These are phyloP conservation scores for Sinapis alba DNA, from an alignment of 441 rosid genomes.

Conservation along the genomic window DNA sequence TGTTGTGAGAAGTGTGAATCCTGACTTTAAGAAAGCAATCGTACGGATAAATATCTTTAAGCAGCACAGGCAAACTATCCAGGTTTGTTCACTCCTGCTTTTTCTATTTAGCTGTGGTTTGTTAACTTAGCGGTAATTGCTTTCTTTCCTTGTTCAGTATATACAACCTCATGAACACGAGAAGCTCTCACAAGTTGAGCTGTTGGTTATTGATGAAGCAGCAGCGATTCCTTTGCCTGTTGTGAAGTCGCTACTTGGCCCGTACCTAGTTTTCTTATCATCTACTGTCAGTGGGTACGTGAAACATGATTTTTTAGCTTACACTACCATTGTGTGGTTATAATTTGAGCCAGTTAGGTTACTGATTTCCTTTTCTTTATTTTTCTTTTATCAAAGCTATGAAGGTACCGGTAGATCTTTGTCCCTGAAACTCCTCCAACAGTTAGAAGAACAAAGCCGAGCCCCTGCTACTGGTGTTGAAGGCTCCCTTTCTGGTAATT, in stretches of 20 bases:
- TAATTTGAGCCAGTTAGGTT: conserved; percentile 10
- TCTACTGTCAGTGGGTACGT: conserved; percentile 98
- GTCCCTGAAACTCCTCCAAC: conserved; percentile 92
- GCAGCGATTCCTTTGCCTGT: conserved; percentile 98
- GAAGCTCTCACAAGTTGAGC: conserved; percentile 97
- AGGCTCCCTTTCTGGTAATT: conserved; percentile 75
- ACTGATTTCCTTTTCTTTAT: conserved; percentile 9
- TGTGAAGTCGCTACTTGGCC: conserved; percentile 93
- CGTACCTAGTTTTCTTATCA: conserved; percentile 94
- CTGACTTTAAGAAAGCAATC: conserved; percentile 80
- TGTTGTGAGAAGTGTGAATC: conserved; percentile 77
- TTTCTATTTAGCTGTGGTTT: not conserved
- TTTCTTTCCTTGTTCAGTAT: conserved; percentile 57
- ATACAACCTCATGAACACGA: conserved; percentile 92
- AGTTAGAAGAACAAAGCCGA: conserved; percentile 90
- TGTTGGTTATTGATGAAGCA: conserved; percentile 97
- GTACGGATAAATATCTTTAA: conserved; percentile 85
- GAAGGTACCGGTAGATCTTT: conserved; percentile 99
- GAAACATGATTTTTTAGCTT: conserved; percentile 5
- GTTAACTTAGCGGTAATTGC: not conserved
- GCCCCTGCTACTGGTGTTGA: conserved; percentile 58
- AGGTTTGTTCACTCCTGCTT: conserved; percentile 49
- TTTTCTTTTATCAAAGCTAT: conserved; percentile 53
- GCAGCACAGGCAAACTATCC: conserved; percentile 97
- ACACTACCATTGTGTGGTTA: conserved; percentile 6